Evolutionary conservation across 495 filamentous ascomycete species (phyloP), one percentile per base, ranked within the genome.

Genomic region (Daldinia decipiens): DNA sequence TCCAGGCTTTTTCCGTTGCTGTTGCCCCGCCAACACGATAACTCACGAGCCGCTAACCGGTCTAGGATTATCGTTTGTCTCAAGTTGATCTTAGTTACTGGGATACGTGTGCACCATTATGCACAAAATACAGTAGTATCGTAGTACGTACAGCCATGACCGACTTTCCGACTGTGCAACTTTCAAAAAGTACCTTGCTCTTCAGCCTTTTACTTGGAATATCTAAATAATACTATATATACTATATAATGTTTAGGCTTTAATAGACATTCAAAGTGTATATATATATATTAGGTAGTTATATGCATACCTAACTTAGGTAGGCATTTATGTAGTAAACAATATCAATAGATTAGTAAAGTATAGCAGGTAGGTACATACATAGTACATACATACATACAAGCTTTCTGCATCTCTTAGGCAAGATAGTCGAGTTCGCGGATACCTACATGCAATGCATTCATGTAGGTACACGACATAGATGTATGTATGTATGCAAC

Each of bases 11-110:
- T 67, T 26, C 59, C 39, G 47, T 61, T 34, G 55, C 29, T 3
- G 70, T 72, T 72, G 27, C 70, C 65, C 15, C 4, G 70, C 17
- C 70, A 72, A 72, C 70, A 13, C 11, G n/a, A 21, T 27, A 17
- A 31, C 15, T 65, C 60, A 67, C 60, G 29, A 19, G 19, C 60
- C 70, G 52, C 31, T 32, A 54, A 53, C 47, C 31, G 55, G 51
- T 11, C 61, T 24, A 32, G 7, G 54, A 39, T 53, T 50, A 58
- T 24, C 45, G 8, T 34, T 62, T 58, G 62, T 66, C 62, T 60
- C 50, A 71, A 53, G 50, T 53, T 53, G 50, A 31, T 29, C 43
- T 53, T 53, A 53, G 50, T 27, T 53, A 53, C 27, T 29, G 29
- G 29, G 24, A 53, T 31, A 53, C 51, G 24, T 53, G 51, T 53